phyloP scores from a whole-genome alignment of 352 stramenopile genomes.

The Aphanomyces astaci region DNA sequence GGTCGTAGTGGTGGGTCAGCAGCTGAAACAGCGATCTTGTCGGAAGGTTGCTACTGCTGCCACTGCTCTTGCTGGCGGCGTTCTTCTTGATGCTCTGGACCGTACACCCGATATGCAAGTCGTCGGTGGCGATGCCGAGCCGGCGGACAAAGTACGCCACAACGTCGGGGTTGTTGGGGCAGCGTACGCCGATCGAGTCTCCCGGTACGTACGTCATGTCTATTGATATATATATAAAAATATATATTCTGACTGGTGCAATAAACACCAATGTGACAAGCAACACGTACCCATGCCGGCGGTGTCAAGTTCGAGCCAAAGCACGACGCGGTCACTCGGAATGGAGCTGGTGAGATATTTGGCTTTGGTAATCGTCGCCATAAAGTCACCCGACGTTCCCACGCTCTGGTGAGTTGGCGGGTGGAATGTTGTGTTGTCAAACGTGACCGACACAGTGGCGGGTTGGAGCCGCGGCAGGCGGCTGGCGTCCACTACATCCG shows the following conservation, averaged over 20 bases:
- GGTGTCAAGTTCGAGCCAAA: conserved; percentile 45
- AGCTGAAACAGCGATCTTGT: conserved; percentile 72
- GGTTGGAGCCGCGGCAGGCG: conserved; percentile 48
- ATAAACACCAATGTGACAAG: background rate
- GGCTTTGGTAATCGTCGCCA: conserved; percentile 35
- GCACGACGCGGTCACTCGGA: conserved; percentile 50
- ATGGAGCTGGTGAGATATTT: conserved; percentile 42
- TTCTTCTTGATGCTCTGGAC: conserved; percentile 24
- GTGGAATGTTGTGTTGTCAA: conserved; percentile 28
- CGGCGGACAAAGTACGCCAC: conserved; percentile 58
- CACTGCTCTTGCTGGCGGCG: too few species aligned
- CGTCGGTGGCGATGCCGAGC: conserved; percentile 30
- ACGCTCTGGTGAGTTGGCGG: too few species aligned
- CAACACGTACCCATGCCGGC: conserved; percentile 23
- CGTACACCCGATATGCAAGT: conserved; percentile 17
- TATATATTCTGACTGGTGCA: too few species aligned
- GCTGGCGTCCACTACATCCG: conserved; percentile 32
- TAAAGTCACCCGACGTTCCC: conserved; percentile 25
- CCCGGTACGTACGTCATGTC: conserved; percentile 64
- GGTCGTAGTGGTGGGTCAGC: conserved; percentile 71
- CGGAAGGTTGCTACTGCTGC: too few species aligned
- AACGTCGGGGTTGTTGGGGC: conserved; percentile 56
- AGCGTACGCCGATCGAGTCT: conserved; percentile 82
- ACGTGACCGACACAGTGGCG: conserved; percentile 38
- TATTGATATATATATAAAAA: background rate